Evolutionary conservation across 306 rosid genomes (phyloP).

Genomic region (Medicago arabica): DNA sequence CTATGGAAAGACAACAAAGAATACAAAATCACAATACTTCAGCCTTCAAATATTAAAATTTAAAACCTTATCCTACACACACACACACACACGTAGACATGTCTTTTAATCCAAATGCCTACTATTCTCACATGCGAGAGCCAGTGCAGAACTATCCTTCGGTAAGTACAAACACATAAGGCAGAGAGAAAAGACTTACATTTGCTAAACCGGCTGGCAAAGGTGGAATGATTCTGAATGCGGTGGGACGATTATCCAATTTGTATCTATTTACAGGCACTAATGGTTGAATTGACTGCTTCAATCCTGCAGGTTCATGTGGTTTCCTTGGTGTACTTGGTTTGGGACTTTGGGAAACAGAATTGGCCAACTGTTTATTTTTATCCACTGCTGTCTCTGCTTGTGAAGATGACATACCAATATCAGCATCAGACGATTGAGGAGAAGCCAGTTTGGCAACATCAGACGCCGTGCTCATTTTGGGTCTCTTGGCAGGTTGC

Average conservation of each 20-base stretch:
- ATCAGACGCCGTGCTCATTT: conserved; percentile 59
- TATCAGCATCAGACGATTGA: conserved; percentile 54
- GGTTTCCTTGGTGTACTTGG: conserved; percentile 49
- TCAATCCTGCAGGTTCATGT: conserved; percentile 62
- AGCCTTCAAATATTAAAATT: conserved; percentile 17
- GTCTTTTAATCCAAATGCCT: conserved; percentile 18
- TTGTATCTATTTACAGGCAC: conserved; percentile 72
- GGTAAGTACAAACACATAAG: conserved; percentile 12
- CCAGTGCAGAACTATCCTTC: conserved; percentile 24
- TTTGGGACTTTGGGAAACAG: conserved; percentile 64
- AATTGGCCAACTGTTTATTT: conserved; percentile 51
- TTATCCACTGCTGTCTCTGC: conserved; percentile 59
- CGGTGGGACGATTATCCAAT: conserved; percentile 79
- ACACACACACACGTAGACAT: conserved; percentile 11
- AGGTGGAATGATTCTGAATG: conserved; percentile 79
- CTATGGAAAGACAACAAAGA: conserved; percentile 19
- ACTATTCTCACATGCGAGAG: conserved; percentile 27
- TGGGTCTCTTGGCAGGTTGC: conserved; percentile 77
- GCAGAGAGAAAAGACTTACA: conserved; percentile 58
- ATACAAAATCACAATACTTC: not conserved
- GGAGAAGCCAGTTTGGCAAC: conserved; percentile 62
- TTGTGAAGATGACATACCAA: conserved; percentile 51
- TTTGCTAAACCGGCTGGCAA: conserved; percentile 76
- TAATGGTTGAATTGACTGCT: conserved; percentile 62
- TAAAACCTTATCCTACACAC: not conserved